These are phyloP conservation scores for Pseudonitzschia multiseries DNA, from an alignment of 108 stramenopile genomes.

Conservation along the genomic window DNA sequence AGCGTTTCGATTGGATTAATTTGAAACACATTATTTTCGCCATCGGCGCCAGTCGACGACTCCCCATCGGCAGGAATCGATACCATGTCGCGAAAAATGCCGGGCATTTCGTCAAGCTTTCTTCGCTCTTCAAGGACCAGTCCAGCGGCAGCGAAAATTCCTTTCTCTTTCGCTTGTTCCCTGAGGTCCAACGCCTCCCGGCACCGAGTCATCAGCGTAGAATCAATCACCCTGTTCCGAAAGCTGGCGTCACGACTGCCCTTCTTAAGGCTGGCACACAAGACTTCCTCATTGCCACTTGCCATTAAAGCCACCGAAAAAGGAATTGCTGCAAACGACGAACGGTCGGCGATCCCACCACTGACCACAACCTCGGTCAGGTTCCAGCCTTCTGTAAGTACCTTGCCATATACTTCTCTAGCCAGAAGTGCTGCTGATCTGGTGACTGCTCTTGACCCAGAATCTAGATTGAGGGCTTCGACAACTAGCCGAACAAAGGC, in stretches of 20 bases:
- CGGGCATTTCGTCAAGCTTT: neutral
- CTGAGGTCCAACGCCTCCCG: constrained; percentile 57
- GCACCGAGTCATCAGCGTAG: constrained; percentile 65
- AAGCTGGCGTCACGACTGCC: neutral
- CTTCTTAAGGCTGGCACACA: constrained; percentile 20
- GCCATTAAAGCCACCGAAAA: constrained; percentile 51
- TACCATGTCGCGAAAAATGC: neutral
- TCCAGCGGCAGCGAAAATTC: constrained; percentile 36
- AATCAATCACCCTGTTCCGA: constrained; percentile 8
- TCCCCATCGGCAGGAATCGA: neutral
- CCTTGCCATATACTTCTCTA: constrained; percentile 55
- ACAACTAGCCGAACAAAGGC: constrained; percentile 34
- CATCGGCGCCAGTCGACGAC: neutral
- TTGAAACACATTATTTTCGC: neutral
- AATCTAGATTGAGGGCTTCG: constrained; percentile 49
- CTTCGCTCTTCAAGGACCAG: constrained; percentile 2
- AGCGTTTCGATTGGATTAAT: constrained; percentile 14
- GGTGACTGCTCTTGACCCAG: constrained; percentile 48
- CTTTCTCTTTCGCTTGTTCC: constrained; percentile 36
- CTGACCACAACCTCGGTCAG: neutral
- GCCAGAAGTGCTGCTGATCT: constrained; percentile 69
- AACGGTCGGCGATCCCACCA: neutral
- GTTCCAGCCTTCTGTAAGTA: constrained; percentile 46
- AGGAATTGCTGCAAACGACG: constrained; percentile 8
- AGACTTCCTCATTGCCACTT: constrained; percentile 48